Evolutionary conservation across 805 yeast species (phyloP).

Genomic region (Pichia exigua): DNA sequence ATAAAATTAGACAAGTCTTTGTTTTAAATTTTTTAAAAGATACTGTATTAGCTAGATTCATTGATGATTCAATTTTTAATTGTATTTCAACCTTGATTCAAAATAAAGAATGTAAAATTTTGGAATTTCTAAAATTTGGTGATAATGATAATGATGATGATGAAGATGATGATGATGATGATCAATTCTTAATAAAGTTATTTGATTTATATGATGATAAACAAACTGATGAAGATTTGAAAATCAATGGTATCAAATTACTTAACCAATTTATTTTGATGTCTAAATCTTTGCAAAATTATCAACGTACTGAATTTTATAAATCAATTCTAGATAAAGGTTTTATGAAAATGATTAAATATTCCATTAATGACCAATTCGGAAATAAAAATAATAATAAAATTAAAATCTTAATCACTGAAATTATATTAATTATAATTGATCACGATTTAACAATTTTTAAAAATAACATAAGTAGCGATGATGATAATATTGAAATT

Average conservation of each 20-base stretch:
- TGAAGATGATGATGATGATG: constrained; percentile 32
- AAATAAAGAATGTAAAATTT: constrained; percentile 58
- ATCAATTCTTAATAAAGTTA: constrained; percentile 46
- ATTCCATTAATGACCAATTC: constrained; percentile 51
- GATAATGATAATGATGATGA: constrained; percentile 31
- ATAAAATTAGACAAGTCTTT: constrained; percentile 65
- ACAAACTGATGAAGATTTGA: constrained; percentile 26
- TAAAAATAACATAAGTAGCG: constrained; percentile 17
- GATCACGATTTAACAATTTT: constrained; percentile 75
- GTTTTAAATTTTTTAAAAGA: constrained; percentile 77
- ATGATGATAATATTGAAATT: constrained; percentile 30
- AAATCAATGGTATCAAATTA: constrained; percentile 67
- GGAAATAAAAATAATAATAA: constrained; percentile 21
- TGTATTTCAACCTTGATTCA: constrained; percentile 61
- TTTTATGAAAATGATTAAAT: constrained; percentile 58
- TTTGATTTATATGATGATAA: constrained; percentile 44
- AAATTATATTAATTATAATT: constrained; percentile 67
- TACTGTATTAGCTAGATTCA: constrained; percentile 69
- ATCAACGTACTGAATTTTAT: constrained; percentile 60
- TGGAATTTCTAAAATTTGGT: constrained; percentile 48
- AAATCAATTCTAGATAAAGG: constrained; percentile 58
- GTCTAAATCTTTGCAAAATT: constrained; percentile 56
- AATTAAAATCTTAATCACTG: constrained; percentile 67
- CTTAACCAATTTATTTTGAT: constrained; percentile 73
- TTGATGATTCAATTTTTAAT: constrained; percentile 74